Evolutionary conservation across 352 stramenopile genomes (phyloP).

Genomic region (Pythium monospermum): DNA sequence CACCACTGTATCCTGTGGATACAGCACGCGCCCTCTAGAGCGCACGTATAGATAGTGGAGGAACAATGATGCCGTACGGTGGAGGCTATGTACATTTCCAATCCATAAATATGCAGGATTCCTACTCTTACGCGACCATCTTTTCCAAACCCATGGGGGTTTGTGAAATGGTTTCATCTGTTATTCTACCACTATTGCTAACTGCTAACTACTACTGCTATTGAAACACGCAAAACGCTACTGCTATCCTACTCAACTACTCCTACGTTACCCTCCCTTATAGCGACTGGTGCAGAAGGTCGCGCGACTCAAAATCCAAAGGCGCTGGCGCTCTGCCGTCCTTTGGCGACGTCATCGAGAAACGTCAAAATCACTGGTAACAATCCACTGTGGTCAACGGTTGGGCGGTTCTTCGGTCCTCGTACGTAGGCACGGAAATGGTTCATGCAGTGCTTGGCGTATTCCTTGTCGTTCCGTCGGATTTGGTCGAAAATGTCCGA

Average conservation of each 20-base stretch:
- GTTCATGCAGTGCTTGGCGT: constrained; percentile 81
- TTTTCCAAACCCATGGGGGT: not conserved
- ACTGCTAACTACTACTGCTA: not conserved
- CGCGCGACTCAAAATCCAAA: constrained; percentile 62
- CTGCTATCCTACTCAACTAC: constrained; percentile 12
- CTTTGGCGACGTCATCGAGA: constrained; percentile 59
- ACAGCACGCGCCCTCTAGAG: not conserved
- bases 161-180: too few relatives aligned
- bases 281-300: not conserved
- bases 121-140: constrained; percentile 8
- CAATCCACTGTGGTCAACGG: constrained; percentile 61
- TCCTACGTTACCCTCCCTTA: not conserved
- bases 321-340: constrained; percentile 50
- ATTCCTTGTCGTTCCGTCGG: constrained; percentile 64
- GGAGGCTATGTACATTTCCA: constrained; percentile 11
- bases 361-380: constrained; percentile 70
- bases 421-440: constrained; percentile 82
- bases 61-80: too few relatives aligned
- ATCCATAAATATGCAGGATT: constrained; percentile 23
- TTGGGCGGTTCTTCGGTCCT: constrained; percentile 83
- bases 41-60: too few relatives aligned
- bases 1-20: constrained; percentile 19
- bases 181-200: too few relatives aligned
- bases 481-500: constrained; percentile 86
- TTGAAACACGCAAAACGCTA: not conserved